phyloP scores from a whole-genome alignment of 192 early-diverging fungal genomes.

The Chytriomyces hyalinus region DNA sequence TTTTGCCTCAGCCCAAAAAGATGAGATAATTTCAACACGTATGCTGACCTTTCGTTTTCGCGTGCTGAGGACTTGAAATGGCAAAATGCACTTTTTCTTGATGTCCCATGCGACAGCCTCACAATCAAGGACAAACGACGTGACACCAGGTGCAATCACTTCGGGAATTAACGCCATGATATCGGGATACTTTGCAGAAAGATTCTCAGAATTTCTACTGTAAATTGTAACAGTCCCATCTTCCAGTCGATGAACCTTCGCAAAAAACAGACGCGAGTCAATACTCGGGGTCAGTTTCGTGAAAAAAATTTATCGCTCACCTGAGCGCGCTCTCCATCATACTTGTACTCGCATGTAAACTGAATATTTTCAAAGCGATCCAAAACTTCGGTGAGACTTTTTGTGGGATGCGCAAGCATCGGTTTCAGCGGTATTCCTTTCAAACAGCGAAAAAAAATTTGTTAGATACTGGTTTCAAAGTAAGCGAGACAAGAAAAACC shows the following conservation, averaged over 20 bases:
- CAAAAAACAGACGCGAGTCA: conserved; percentile 1
- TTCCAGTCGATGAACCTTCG: conserved; percentile 80
- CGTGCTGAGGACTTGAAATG: conserved; percentile 96
- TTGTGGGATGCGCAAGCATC: conserved; percentile 99
- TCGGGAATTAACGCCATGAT: conserved; percentile 77
- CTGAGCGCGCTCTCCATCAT: conserved; percentile 96
- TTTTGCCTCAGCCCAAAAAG: not conserved
- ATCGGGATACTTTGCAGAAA: conserved; percentile 92
- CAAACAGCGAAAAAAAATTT: not conserved
- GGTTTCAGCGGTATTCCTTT: conserved; percentile 94
- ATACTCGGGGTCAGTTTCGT: not conserved
- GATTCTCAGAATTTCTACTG: conserved; percentile 94
- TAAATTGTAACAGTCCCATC: conserved; percentile 82
- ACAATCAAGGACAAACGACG: conserved; percentile 94
- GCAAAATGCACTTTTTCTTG: conserved; percentile 83
- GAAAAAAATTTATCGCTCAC: conserved; percentile 38
- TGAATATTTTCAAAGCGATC: conserved; percentile 88
- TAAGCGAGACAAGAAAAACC: conserved; percentile 48
- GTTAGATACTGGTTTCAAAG: not conserved
- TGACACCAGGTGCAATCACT: conserved; percentile 63
- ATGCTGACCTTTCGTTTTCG: conserved; percentile 81
- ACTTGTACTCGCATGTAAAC: conserved; percentile 99
- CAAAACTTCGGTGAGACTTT: conserved; percentile 88
- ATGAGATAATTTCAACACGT: conserved; percentile 22
- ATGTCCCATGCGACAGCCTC: conserved; percentile 99